Base-by-base conservation (phyloP, 805 yeast species). In the Candida alai region DNA sequence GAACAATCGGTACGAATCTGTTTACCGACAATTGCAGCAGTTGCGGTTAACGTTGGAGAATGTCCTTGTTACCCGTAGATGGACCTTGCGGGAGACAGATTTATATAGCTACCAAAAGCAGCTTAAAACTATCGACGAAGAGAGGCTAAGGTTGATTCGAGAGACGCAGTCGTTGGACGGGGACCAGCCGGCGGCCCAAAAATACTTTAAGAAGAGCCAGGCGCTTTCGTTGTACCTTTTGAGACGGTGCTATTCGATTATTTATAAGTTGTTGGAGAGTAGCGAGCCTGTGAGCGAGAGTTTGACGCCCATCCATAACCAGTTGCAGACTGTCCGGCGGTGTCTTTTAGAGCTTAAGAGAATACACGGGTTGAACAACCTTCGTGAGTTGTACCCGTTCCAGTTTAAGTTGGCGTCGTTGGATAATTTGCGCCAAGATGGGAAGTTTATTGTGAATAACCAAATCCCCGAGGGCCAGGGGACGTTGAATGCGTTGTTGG, bases 381-480 rank as follows among this genome's bases (percentile, higher is more conserved):
- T 84, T 42, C 75, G 97, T 43, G 99, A 93, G 54, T 68, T 93
- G 35, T 93, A 89, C 52, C 99, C 98, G 5, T 93, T 86, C 56
- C 97, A 93, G 60, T 77, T 93, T 78, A 93, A 93, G 61, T 70
- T 93, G 36, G 93, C 94, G 2, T 80, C 93, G 11, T 70, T 93
- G 40, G 98, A 93, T 56, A 84, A 88, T 51, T 54, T 83, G 52
- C 76, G 97, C 52, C 71, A 65, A 10, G 97, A 93, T 55, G 99
- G 99, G 6, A 90, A 86, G 64, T 93, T 93, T 51, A 78, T 84
- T 52, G 83, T 87, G 29, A 86, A 84, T 41, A 85, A 79, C 33
- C 84, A 86, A 43, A 83, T 93, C 27, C 99, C 99, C 2, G 97
- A 93, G 56, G 99, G 99, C 9, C 99, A 93, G 60, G 98, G 97